Evolutionary conservation across 1,284 basidiomycete species (phyloP).

Genomic region (Rugosomyces carneus): DNA sequence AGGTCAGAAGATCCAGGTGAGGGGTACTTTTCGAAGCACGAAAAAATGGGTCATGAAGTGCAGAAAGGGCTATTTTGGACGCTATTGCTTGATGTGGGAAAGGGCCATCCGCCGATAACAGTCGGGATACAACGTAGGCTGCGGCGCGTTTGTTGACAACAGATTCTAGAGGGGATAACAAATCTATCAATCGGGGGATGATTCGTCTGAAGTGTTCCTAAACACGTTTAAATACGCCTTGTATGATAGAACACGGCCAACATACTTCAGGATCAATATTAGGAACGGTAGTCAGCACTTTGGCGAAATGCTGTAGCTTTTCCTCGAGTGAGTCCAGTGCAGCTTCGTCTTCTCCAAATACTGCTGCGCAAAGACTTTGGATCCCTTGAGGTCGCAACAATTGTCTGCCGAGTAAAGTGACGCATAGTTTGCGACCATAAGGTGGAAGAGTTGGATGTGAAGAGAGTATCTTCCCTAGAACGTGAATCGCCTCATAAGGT

Average conservation of each 20-base stretch:
- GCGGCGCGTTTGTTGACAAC: conserved; percentile 53
- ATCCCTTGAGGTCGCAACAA: conserved; percentile 64
- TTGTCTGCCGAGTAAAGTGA: conserved; percentile 58
- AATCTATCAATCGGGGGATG: conserved; percentile 45
- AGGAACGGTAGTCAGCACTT: conserved; percentile 53
- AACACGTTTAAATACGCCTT: not conserved
- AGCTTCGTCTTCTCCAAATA: conserved; percentile 57
- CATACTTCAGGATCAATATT: conserved; percentile 45
- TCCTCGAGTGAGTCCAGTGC: conserved; percentile 48
- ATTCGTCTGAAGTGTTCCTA: conserved; percentile 60
- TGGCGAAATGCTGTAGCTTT: conserved; percentile 62
- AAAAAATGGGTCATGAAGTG: conserved; percentile 39
- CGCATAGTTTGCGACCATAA: conserved; percentile 53
- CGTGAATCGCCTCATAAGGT: conserved; percentile 56
- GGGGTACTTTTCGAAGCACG: conserved; percentile 10
- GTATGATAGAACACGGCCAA: not conserved
- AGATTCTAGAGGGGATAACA: conserved; percentile 38
- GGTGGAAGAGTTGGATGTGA: conserved; percentile 33
- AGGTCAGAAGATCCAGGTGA: conserved; percentile 2
- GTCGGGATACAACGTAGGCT: conserved; percentile 61
- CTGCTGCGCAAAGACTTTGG: conserved; percentile 55
- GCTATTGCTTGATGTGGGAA: conserved; percentile 25
- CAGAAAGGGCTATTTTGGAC: conserved; percentile 33
- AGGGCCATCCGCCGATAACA: conserved; percentile 38
- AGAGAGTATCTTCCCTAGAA: conserved; percentile 53